Evolutionary conservation across 306 rosid genomes (phyloP).

Genomic region (Sophora flavescens): DNA sequence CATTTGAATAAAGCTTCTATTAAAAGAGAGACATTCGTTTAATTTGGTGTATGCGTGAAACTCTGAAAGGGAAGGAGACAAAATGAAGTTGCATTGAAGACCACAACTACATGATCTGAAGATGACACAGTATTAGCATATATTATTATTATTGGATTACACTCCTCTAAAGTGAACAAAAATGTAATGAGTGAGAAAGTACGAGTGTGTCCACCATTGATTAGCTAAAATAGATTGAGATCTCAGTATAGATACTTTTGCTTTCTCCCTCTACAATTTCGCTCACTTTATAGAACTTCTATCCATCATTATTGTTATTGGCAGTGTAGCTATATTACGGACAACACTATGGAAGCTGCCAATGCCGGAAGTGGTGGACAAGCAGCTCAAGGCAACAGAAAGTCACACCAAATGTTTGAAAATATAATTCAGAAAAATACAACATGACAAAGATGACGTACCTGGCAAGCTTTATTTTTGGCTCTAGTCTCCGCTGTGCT

Average conservation of each 20-base stretch:
- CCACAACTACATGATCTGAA: background rate
- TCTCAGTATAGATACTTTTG: no score
- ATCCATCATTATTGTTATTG: background rate
- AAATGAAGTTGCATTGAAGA: slow-evolving; percentile 22
- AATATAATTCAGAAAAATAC: slow-evolving; percentile 20
- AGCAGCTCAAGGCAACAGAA: slow-evolving; percentile 11
- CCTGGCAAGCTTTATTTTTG: slow-evolving; percentile 93
- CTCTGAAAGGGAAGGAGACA: background rate
- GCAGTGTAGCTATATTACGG: background rate
- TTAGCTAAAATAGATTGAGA: no score
- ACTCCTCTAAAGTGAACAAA: no score
- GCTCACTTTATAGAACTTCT: no score
- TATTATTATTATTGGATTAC: background rate
- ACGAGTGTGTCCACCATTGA: no score
- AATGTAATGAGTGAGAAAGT: no score
- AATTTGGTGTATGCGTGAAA: background rate
- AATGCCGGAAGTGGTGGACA: background rate
- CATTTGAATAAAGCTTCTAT: background rate
- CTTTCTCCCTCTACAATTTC: no score
- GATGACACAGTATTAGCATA: background rate
- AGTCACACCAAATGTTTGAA: slow-evolving; percentile 7
- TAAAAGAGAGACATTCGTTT: background rate
- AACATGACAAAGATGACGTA: slow-evolving; percentile 42
- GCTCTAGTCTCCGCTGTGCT: slow-evolving; percentile 98
- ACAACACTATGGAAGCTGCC: slow-evolving; percentile 24